Evolutionary conservation across 2,329 filamentous ascomycete genomes (phyloP).

Genomic region (Fragosphaeria purpurea): DNA sequence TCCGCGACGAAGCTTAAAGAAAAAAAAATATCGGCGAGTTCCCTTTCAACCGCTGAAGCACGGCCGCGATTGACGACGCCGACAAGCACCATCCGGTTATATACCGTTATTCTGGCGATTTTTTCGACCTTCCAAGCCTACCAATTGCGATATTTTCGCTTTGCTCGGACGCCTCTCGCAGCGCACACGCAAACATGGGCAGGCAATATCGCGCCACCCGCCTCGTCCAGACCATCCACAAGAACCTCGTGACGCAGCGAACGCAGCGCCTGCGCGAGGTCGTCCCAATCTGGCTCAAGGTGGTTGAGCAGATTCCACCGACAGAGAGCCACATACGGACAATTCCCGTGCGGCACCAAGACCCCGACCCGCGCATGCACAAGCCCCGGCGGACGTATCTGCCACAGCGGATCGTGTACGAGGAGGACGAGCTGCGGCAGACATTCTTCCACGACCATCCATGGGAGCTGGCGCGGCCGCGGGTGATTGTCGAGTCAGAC

Average conservation of each 20-base stretch:
- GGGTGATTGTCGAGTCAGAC: slow-evolving; percentile 73
- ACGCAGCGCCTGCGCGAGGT: slow-evolving; percentile 19
- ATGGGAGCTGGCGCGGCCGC: slow-evolving; percentile 88
- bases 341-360: slow-evolving; percentile 36
- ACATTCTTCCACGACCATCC: slow-evolving; percentile 91
- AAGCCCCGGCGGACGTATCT: slow-evolving; percentile 70
- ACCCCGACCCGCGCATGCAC: slow-evolving; percentile 35
- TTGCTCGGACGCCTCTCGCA: too few species aligned
- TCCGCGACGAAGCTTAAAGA: too few species aligned
- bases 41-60: too few species aligned
- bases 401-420: slow-evolving; percentile 66
- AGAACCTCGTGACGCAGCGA: slow-evolving; percentile 25
- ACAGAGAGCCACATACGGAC: slow-evolving; percentile 47
- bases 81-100: too few species aligned
- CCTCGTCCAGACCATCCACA: slow-evolving; percentile 32
- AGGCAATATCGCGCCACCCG: slow-evolving; percentile 27
- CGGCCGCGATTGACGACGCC: too few species aligned
- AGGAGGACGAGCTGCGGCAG: slow-evolving; percentile 70
- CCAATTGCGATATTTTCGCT: too few species aligned
- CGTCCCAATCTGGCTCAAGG: slow-evolving; percentile 39
- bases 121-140: too few species aligned
- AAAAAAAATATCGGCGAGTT: too few species aligned
- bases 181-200: slow-evolving; percentile 17
- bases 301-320: slow-evolving; percentile 44
- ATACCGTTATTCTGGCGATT: too few species aligned